A percentile compares a stretch with the other conserved stretches of the same genome.
phyloP scores from a whole-genome alignment of 768 basidiomycete genomes.

The Royoungia palumana region DNA sequence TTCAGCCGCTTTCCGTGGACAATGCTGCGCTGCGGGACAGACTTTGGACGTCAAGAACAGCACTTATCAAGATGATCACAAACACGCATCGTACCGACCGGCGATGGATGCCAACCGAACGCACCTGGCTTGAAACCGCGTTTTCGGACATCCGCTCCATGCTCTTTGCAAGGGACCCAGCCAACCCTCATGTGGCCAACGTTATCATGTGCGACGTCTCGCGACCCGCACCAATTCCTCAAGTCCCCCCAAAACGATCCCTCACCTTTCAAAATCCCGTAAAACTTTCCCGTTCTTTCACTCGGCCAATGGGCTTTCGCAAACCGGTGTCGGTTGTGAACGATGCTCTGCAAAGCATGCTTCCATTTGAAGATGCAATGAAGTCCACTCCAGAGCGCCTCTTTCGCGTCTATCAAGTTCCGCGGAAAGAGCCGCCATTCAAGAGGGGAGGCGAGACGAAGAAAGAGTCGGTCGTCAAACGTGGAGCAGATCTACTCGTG shows the following conservation, averaged over 20 bases:
- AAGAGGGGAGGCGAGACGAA: slow-evolving; percentile 3
- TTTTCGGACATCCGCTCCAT: slow-evolving; percentile 20
- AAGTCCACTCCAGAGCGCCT: slow-evolving; percentile 14
- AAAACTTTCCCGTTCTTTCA: slow-evolving; percentile 5
- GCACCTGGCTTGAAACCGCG: slow-evolving; percentile 20
- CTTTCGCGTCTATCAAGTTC: slow-evolving; percentile 21
- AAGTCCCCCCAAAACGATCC: slow-evolving; percentile 5
- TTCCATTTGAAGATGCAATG: slow-evolving; percentile 18
- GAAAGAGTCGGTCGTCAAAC: slow-evolving; percentile 11
- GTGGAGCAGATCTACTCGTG: slow-evolving; percentile 23
- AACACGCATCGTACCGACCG: slow-evolving; percentile 13
- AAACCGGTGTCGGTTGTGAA: slow-evolving; percentile 8
- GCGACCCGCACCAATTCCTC: neutral
- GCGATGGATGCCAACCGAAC: slow-evolving; percentile 26
- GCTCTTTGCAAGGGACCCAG: slow-evolving; percentile 7
- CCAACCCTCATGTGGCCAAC: slow-evolving; percentile 4
- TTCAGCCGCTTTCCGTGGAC: slow-evolving; percentile 10
- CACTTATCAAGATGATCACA: slow-evolving; percentile 20
- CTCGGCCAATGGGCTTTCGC: slow-evolving; percentile 9
- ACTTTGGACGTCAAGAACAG: slow-evolving; percentile 19
- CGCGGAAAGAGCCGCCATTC: slow-evolving; percentile 1
- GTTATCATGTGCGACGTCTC: slow-evolving; percentile 26
- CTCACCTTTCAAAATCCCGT: slow-evolving; percentile 17
- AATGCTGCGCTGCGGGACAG: slow-evolving; percentile 13
- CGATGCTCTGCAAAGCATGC: slow-evolving; percentile 2